phyloP scores from a whole-genome alignment of 768 basidiomycete genomes.

The Auricularia sp. region DNA sequence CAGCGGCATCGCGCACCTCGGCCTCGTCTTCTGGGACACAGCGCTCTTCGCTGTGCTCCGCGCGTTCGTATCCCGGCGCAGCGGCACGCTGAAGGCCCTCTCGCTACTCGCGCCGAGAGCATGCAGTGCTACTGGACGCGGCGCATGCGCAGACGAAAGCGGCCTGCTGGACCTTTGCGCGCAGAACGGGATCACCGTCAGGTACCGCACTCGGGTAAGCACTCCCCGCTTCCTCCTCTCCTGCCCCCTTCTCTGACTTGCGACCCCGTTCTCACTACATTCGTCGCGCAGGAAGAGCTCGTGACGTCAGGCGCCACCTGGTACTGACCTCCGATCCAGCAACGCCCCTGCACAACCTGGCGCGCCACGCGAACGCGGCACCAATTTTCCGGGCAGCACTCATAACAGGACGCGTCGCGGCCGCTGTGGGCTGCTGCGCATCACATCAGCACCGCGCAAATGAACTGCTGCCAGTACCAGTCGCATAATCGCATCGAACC shows the following conservation, averaged over 20 bases:
- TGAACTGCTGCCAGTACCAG: too few relatives aligned
- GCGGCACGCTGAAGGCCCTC: background rate
- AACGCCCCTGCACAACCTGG: too few relatives aligned
- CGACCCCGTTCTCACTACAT: background rate
- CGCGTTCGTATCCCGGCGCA: background rate
- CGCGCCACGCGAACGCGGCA: too few relatives aligned
- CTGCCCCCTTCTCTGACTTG: background rate
- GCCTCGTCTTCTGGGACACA: background rate
- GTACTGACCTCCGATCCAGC: background rate
- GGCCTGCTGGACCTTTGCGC: conserved; percentile 1
- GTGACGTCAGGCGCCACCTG: background rate
- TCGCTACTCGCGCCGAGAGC: background rate
- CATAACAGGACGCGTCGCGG: too few relatives aligned
- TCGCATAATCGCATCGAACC: too few relatives aligned
- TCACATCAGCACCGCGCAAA: too few relatives aligned
- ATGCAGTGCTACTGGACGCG: background rate
- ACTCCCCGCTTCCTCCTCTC: background rate
- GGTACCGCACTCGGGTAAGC: background rate
- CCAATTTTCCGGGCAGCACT: too few relatives aligned
- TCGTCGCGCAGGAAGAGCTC: background rate
- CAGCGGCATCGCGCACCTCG: background rate
- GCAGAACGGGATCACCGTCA: background rate
- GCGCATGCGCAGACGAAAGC: background rate
- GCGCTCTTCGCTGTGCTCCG: background rate
- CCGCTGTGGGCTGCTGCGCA: too few relatives aligned